These are phyloP conservation scores for Syzygium malaccense DNA, from an alignment of 441 rosid genomes.

Conservation along the genomic window DNA sequence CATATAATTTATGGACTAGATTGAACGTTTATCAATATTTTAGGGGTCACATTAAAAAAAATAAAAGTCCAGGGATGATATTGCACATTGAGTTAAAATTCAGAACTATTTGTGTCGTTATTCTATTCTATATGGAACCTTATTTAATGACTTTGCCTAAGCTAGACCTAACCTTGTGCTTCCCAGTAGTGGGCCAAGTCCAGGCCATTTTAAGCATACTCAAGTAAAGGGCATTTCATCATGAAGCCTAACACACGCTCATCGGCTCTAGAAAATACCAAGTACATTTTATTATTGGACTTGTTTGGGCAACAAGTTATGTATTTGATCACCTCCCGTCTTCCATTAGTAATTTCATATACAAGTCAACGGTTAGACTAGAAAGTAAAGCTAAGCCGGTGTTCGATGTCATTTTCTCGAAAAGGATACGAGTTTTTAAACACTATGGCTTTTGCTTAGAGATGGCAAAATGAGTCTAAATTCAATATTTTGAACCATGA, in stretches of 20 bases:
- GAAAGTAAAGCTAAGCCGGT: not conserved
- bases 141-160: not conserved
- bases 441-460: too few relatives aligned
- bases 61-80: rapidly evolving
- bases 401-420: not conserved
- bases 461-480: too few relatives aligned
- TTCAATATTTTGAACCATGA: too few relatives aligned
- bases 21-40: not conserved
- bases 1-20: not conserved
- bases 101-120: not conserved
- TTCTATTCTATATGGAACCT: not conserved
- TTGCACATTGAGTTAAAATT: not conserved
- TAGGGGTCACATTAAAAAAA: rapidly evolving
- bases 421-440: not conserved
- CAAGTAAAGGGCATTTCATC: not conserved
- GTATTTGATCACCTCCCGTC: not conserved
- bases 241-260: not conserved
- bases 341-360: not conserved
- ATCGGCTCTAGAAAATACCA: not conserved
- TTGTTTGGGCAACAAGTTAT: not conserved
- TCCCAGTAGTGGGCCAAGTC: not conserved
- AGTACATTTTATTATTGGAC: not conserved
- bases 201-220: not conserved
- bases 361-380: not conserved
- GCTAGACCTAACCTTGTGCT: not conserved